These are phyloP conservation scores for Cystofilobasidium capitatum DNA, from an alignment of 768 basidiomycete species.

Conservation along the genomic window DNA sequence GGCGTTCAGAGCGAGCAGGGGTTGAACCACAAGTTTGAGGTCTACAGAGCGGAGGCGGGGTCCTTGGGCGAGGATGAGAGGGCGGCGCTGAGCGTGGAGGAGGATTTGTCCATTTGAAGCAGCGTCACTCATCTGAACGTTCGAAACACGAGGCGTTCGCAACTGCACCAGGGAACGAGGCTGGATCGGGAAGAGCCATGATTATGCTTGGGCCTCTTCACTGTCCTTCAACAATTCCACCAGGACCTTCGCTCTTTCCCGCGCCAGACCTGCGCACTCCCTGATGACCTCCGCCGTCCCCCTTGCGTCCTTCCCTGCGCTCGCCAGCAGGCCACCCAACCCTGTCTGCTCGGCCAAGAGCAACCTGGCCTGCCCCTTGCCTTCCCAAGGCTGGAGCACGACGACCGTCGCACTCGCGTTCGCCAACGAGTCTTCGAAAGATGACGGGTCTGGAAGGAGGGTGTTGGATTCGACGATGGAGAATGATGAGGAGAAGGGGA, in stretches of 20 bases:
- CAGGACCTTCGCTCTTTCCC: neutral
- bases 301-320: neutral
- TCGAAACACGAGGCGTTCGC: too few species aligned
- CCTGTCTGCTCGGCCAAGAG: slow-evolving; percentile 21
- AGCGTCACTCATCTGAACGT: too few species aligned
- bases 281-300: slow-evolving; percentile 5
- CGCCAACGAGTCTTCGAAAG: slow-evolving; percentile 21
- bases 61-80: slow-evolving; percentile 28
- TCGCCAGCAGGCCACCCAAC: slow-evolving; percentile 9
- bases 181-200: too few species aligned
- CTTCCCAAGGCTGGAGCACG: slow-evolving; percentile 4
- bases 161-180: too few species aligned
- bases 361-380: neutral
- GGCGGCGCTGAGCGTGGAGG: slow-evolving; percentile 30
- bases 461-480: slow-evolving; percentile 7
- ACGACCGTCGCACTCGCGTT: slow-evolving; percentile 12
- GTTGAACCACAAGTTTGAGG: slow-evolving; percentile 78
- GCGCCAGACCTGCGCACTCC: neutral
- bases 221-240: slow-evolving; percentile 2
- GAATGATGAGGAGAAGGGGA: neutral
- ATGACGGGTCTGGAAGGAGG: slow-evolving; percentile 22
- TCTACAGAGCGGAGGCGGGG: slow-evolving; percentile 52
- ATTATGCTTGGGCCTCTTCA: too few species aligned
- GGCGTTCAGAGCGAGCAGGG: slow-evolving; percentile 72
- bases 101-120: slow-evolving; percentile 30